Evolutionary conservation across 2,329 filamentous ascomycete species (phyloP).

Genomic region (Coniochaeta pulveracea): DNA sequence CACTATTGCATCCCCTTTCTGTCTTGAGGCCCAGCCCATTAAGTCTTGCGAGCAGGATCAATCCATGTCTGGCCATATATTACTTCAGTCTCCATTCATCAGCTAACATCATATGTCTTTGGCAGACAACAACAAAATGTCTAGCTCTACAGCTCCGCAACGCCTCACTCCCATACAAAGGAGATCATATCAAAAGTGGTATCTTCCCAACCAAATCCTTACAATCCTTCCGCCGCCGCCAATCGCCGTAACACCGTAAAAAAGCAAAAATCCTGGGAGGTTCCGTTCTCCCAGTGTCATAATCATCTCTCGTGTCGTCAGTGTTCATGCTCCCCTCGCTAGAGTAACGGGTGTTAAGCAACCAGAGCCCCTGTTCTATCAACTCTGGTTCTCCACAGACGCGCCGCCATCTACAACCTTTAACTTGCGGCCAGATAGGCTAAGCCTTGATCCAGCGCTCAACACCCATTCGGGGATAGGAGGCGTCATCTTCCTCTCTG

Average conservation of each 20-base stretch:
- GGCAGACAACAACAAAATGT: too few species aligned
- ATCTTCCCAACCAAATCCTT: slow-evolving; percentile 4
- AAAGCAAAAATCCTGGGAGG: not conserved
- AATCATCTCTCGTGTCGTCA: slow-evolving; percentile 3
- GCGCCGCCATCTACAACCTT: slow-evolving; percentile 13
- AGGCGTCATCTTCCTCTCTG: slow-evolving; percentile 41
- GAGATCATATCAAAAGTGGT: slow-evolving; percentile 3
- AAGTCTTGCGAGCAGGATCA: too few species aligned
- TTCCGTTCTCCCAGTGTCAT: not conserved
- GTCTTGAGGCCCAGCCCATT: too few species aligned
- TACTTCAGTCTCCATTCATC: too few species aligned
- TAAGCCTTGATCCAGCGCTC: slow-evolving; percentile 37
- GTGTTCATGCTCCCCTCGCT: too few species aligned
- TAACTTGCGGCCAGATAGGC: slow-evolving; percentile 30
- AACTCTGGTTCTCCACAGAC: slow-evolving; percentile 11
- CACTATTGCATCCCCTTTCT: too few species aligned
- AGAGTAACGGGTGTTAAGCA: too few species aligned
- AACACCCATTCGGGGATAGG: slow-evolving; percentile 52
- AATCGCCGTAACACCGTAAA: slow-evolving; percentile 1
- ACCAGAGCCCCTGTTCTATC: not conserved
- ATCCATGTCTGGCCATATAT: too few species aligned
- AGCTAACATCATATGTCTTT: too few species aligned
- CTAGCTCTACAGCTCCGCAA: too few species aligned
- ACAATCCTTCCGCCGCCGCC: not conserved
- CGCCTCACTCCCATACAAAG: slow-evolving; percentile 2